Evolutionary conservation across 2,329 filamentous ascomycete species (phyloP), one percentile per base, ranked within the genome.

Genomic region (Alternaria triticimaculans): DNA sequence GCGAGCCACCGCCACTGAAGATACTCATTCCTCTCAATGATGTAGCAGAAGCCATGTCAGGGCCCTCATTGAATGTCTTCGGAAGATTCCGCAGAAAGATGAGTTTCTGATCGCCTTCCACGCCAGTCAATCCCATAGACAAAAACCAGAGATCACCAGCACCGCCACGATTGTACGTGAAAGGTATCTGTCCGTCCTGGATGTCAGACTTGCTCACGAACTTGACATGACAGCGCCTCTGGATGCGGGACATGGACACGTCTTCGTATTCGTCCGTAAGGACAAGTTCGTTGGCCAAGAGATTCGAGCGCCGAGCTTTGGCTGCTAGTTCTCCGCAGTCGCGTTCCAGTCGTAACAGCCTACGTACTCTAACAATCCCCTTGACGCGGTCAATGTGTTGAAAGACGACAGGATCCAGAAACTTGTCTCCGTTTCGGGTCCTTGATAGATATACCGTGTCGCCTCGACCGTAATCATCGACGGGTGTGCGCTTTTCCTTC

Each of bases 1-100:
- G 88, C 56, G 90, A 93, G 0, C 93, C 92, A 18, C 90, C 90
- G 1, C 93, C 93, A 68, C 90, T 93, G 72, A 93, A 96, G 0
- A 96, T 81, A 66, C 93, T 91, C 4, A 95, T 79, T 0, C 89
- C 90, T 30, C 46, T 62, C 3, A 75, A 33, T 37, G 63, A 65
- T 10, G 48, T 28, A 4, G 41, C 18, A 4, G 28, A 53, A 45
- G 86, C 86, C 0, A 87, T 86, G 65, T 89, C 80, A 45, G 87
- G 87, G 0, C 88, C 89, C 76, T 91, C 86, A 0, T 80, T 82
- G 10, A 78, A 60, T 0, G 6, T 21, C 2, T 14, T 44, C 3
- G 70, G 69, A 2, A 68, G 46, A 2, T 25, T 20, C 4, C 53
- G 37, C 5, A 77, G 25, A 15, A 56, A 68, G n/a, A 60, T 12